Base-by-base conservation (phyloP, 208 protist species). In the Acanthamoeba triangularis region DNA sequence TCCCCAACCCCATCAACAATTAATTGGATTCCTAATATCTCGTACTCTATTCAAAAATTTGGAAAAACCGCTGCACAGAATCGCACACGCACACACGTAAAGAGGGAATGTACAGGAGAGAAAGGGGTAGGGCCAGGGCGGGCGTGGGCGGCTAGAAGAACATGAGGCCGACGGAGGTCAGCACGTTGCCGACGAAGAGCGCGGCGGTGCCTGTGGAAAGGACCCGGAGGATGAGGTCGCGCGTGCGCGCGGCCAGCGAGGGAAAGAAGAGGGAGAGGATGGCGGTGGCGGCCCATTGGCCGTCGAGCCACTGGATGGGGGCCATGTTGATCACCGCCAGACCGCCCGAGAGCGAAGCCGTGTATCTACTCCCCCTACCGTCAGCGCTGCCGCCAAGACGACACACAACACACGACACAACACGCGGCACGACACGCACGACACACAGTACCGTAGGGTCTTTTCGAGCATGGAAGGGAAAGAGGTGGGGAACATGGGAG, bases 271-370 rank as follows among this genome's bases (percentile, higher is more conserved):
- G 30, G 20, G 82, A 33, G 41, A 94, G 47, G 67, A 94, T 11
- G n/a, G 90, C 54, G 16, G 56, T 78, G 67, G 47, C 37, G 47
- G 90, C 90, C 63, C 65, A 78, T 35, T 94, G 90, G 30, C 90
- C 90, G 65, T 94, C 90, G 63, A 94, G 65, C 25, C 37, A 94
- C 41, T 80, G 52, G 28, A 94, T 61, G 63, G 90, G 90, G 30
- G 90, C 90, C 67, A 94, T 82, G 44, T 94, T 94, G 90, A 94
- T 94, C 44, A 94, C 47, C 59, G 90, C 90, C 65, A 94, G 41
- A 11, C 33, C 90, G 28, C 61, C 90, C 65, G 90, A 94, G 0
- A 94, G 35, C 33, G 90, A 94, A 28, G 52, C 52, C 63, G 52
- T 49, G 44, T 94, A 94, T 52, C 74, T 84, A 10, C 33, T 49